Percentiles rank a stretch among this genome's conserved stretches.
These are phyloP conservation scores for Galerina sulciceps DNA, from an alignment of 768 basidiomycete genomes.

Conservation along the genomic window DNA sequence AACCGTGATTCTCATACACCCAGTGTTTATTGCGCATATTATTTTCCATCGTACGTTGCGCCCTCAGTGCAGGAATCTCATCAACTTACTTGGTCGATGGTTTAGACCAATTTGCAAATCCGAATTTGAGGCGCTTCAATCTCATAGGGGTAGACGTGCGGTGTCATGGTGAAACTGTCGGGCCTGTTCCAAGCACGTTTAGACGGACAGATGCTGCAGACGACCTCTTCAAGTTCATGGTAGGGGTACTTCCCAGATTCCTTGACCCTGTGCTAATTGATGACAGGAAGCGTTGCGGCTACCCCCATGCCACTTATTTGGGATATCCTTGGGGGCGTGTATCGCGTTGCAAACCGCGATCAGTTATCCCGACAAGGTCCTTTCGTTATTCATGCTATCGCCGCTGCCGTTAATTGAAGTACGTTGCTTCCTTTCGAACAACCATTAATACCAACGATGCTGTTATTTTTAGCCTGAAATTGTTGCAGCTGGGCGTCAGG, in stretches of 20 bases:
- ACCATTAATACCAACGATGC: background rate
- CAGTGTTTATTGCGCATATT: slow-evolving; percentile 35
- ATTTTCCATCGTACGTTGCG: slow-evolving; percentile 35
- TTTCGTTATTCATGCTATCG: slow-evolving; percentile 40
- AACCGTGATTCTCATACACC: slow-evolving; percentile 39
- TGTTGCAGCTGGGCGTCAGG: slow-evolving; percentile 36
- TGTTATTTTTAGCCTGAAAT: slow-evolving; percentile 29
- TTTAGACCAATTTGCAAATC: slow-evolving; percentile 36
- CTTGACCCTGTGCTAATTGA: background rate
- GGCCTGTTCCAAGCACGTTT: slow-evolving; percentile 28
- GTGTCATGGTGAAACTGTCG: slow-evolving; percentile 35
- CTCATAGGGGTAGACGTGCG: slow-evolving; percentile 37
- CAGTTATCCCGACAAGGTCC: slow-evolving; percentile 34
- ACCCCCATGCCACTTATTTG: slow-evolving; percentile 42
- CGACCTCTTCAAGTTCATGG: slow-evolving; percentile 41
- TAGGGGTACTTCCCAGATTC: slow-evolving; percentile 9
- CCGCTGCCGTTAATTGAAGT: slow-evolving; percentile 40
- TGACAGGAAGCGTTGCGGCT: slow-evolving; percentile 37
- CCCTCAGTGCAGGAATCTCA: background rate
- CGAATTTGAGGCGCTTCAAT: slow-evolving; percentile 39
- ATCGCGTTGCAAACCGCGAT: slow-evolving; percentile 37
- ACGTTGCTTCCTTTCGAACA: background rate
- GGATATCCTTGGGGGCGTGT: slow-evolving; percentile 39
- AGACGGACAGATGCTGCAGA: slow-evolving; percentile 33
- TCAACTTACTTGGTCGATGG: background rate